These are phyloP conservation scores for Beauveria brongniartii DNA, from an alignment of 2,329 filamentous ascomycete species.

Conservation along the genomic window DNA sequence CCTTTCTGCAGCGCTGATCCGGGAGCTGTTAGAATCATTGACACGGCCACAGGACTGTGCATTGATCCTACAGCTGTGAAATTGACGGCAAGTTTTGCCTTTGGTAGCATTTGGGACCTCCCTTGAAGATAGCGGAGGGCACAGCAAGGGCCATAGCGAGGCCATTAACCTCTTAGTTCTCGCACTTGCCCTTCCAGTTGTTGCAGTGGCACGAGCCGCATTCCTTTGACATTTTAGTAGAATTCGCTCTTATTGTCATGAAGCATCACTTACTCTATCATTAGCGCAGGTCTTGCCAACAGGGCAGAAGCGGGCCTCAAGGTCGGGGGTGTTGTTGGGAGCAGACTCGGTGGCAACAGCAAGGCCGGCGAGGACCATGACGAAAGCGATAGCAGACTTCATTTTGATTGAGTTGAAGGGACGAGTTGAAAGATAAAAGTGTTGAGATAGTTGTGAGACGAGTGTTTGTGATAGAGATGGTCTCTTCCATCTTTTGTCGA, in stretches of 20 bases:
- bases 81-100: too few species aligned
- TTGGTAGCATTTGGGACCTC: too few species aligned
- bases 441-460: too few species aligned
- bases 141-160: too few species aligned
- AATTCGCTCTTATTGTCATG: neutral
- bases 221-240: neutral
- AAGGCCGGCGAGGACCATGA: neutral
- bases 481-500: too few species aligned
- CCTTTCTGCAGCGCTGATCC: neutral
- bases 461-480: too few species aligned
- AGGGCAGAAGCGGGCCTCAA: neutral
- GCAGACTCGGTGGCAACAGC: neutral
- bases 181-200: neutral
- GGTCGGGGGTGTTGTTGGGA: neutral
- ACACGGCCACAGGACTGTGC: too few species aligned
- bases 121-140: too few species aligned
- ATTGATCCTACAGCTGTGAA: too few species aligned
- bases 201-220: neutral
- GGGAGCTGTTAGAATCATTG: neutral
- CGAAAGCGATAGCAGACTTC: neutral
- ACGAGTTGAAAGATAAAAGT: too few species aligned
- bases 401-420: neutral
- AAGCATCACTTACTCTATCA: neutral
- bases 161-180: neutral
- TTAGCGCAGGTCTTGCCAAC: neutral